Evolutionary conservation across 371 early-diverging fungal genomes (phyloP).

Genomic region (Mucor saturninus): DNA sequence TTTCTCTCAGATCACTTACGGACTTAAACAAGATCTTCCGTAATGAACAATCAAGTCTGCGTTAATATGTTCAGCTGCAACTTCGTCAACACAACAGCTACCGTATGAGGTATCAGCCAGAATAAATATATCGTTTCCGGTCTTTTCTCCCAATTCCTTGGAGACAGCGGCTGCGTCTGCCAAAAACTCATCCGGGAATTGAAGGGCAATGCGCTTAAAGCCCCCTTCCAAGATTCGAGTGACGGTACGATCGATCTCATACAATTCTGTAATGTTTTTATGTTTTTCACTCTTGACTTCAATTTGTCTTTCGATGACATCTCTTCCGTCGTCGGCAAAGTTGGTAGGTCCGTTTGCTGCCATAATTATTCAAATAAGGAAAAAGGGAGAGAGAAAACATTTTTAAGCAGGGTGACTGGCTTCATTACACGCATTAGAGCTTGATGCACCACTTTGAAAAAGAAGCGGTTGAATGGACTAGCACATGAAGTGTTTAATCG

Average conservation of each 20-base stretch:
- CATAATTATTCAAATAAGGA: background rate
- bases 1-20: slow-evolving; percentile 50
- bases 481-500: too few relatives aligned
- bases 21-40: slow-evolving; percentile 89
- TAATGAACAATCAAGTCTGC: slow-evolving; percentile 91
- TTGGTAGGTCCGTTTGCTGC: slow-evolving; percentile 59
- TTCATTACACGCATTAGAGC: too few relatives aligned
- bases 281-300: slow-evolving; percentile 52
- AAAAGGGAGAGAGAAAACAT: background rate
- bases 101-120: slow-evolving; percentile 96
- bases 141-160: slow-evolving; percentile 49
- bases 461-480: too few relatives aligned
- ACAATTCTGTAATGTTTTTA: slow-evolving; percentile 45
- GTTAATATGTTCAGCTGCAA: slow-evolving; percentile 88
- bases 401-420: background rate
- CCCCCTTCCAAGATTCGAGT: slow-evolving; percentile 50
- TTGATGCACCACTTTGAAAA: too few relatives aligned
- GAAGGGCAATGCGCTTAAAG: slow-evolving; percentile 77
- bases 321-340: slow-evolving; percentile 69
- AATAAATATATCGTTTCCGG: slow-evolving; percentile 64
- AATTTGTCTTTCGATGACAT: slow-evolving; percentile 64
- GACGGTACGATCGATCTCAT: slow-evolving; percentile 75
- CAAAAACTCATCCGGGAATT: slow-evolving; percentile 92
- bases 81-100: slow-evolving; percentile 96
- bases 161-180: slow-evolving; percentile 72